Evolutionary conservation across 306 rosid genomes (phyloP), one percentile per base, ranked within the genome.

Genomic region (Acacia acuminata): DNA sequence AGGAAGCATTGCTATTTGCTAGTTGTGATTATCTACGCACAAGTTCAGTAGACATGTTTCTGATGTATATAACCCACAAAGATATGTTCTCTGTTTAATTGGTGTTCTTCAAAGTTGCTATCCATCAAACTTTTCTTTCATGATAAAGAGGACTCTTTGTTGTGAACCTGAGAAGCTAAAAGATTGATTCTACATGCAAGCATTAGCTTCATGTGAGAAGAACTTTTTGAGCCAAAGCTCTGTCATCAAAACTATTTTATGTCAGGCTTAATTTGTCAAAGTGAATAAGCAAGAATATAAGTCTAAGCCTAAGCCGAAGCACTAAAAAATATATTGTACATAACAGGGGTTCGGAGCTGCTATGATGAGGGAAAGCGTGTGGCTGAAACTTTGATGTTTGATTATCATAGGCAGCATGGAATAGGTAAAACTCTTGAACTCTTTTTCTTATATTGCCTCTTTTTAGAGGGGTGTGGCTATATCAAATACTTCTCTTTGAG

Each of bases 341-440:
- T 65, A 12, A 68, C 82, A 96, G 99, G 99, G 76, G 99, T 96
- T 68, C 97, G 99, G 84, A 96, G 99, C 87, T 96, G 99, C 87
- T 96, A 93, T 82, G 99, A 96, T 67, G 99, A 96, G 87, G 99
- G 99, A 60, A 96, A 96, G 87, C 96, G 99, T 74, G 99, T 96
- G 65, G 99, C 99, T 16, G 99, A 96, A 87, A 96, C 99, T 65
- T 85, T 96, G 94, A 93, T 96, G 99, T 96, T 93, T 82, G 99
- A 93, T 83, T 96, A 96, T 88, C 99, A 96, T 68, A 91, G 99
- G 85, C 99, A 96, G 87, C 99, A 96, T 76, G 99, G 99, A 47
- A 61, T 93, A 22, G 98, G 98, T 96, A 82, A 82, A 80, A 40
- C 48, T 50, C 64, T 44, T 32, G 16, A 58, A 56, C 81, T 77